Percentiles rank a stretch among this genome's conserved stretches.
Evolutionary conservation across 371 early-diverging fungal species (phyloP).

Genomic region (Capillidium heterosporum): DNA sequence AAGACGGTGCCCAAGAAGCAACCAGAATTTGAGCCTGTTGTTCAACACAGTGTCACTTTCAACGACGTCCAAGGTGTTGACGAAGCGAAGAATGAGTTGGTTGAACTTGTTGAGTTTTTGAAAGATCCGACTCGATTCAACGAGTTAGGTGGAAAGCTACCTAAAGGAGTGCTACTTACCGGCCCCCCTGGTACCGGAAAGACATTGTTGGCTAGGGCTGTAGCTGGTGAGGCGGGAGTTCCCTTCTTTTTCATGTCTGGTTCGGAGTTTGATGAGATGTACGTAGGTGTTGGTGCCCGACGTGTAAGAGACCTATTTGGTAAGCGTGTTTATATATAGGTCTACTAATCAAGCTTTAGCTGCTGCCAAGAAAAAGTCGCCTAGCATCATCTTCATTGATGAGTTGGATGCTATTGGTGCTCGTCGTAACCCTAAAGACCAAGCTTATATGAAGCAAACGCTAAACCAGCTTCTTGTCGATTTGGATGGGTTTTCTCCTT

Average conservation of each 20-base stretch:
- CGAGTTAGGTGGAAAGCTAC: constrained; percentile 84
- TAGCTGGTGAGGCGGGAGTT: constrained; percentile 86
- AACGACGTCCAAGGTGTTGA: constrained; percentile 94
- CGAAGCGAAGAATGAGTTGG: constrained; percentile 90
- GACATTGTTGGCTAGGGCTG: constrained; percentile 71
- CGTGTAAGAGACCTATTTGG: constrained; percentile 64
- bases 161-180: constrained; percentile 91
- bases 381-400: constrained; percentile 99
- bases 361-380: constrained; percentile 85
- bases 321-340: constrained; percentile 9
- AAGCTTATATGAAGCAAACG: constrained; percentile 86
- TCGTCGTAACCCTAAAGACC: constrained; percentile 85
- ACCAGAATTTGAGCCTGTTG: constrained; percentile 48
- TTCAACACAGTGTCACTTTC: constrained; percentile 52
- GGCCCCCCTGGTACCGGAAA: constrained; percentile 99
- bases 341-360: constrained; percentile 19
- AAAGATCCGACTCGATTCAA: constrained; percentile 84
- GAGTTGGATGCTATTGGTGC: constrained; percentile 98
- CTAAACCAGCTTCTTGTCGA: constrained; percentile 92
- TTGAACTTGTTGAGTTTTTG: constrained; percentile 88
- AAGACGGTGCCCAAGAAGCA: constrained; percentile 35
- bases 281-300: constrained; percentile 96
- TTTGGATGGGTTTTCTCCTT: constrained; percentile 87
- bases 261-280: constrained; percentile 94
- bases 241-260: constrained; percentile 97